Conservation (phyloP, 257 asterid genomes). For the Fraxinus pennsylvanica region DNA sequence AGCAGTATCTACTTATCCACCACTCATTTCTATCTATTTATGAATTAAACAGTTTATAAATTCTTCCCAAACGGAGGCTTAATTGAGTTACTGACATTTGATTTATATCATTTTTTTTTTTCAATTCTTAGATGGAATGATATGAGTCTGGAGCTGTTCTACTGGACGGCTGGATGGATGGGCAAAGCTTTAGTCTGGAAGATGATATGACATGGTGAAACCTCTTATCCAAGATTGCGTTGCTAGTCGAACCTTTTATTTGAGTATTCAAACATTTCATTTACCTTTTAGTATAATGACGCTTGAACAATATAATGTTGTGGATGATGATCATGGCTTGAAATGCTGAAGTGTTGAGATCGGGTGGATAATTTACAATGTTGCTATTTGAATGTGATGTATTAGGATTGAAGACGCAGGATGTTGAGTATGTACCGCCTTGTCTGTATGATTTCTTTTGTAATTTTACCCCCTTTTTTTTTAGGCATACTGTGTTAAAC, state of each 20-base stretch:
- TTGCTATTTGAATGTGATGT: slow-evolving; percentile 48
- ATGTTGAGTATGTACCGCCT: slow-evolving; percentile 36
- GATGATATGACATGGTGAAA: slow-evolving; percentile 39
- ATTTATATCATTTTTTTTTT: background rate
- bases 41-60: no score
- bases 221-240: slow-evolving; percentile 36
- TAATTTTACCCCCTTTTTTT: slow-evolving; percentile 37
- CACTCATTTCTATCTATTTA: no score
- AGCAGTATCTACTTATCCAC: no score
- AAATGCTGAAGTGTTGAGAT: slow-evolving; percentile 46
- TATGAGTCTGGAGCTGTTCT: slow-evolving; percentile 35
- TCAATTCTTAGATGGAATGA: slow-evolving; percentile 47
- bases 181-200: slow-evolving; percentile 31
- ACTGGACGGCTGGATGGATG: slow-evolving; percentile 40
- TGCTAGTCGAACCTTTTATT: slow-evolving; percentile 44
- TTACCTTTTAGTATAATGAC: slow-evolving; percentile 36
- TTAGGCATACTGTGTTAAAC: slow-evolving; percentile 43
- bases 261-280: slow-evolving; percentile 39
- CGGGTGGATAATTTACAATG: slow-evolving; percentile 38
- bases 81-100: no score
- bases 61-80: no score
- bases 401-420: slow-evolving; percentile 44
- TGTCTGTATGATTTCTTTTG: slow-evolving; percentile 36
- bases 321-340: slow-evolving; percentile 46
- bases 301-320: slow-evolving; percentile 37